Evolutionary conservation across 345 rosid species (phyloP).

Genomic region (Triadica sebifera): DNA sequence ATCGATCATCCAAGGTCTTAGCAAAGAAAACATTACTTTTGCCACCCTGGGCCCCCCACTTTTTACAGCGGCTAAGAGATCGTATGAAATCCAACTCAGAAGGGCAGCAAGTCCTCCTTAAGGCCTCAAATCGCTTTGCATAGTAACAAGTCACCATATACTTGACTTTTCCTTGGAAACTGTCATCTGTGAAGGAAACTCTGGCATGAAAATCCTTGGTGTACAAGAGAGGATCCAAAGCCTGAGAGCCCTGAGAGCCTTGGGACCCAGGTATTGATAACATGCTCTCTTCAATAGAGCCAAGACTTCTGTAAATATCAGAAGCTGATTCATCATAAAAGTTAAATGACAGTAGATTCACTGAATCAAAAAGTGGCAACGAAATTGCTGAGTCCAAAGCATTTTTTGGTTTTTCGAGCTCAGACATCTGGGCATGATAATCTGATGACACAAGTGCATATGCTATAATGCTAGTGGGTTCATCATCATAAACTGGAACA

Average conservation of each 20-base stretch:
- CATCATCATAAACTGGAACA: constrained; percentile 30
- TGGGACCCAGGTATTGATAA: constrained; percentile 27
- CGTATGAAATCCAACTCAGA: constrained; percentile 77
- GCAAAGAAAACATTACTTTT: constrained; percentile 98
- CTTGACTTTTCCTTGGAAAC: constrained; percentile 64
- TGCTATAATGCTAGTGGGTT: constrained; percentile 30
- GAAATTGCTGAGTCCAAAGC: constrained; percentile 40
- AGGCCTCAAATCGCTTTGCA: constrained; percentile 79
- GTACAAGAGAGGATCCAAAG: constrained; percentile 23
- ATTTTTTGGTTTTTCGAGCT: constrained; percentile 57
- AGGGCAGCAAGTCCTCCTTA: constrained; percentile 73
- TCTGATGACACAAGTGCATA: constrained; percentile 29
- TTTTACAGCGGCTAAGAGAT: constrained; percentile 94
- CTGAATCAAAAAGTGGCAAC: constrained; percentile 53
- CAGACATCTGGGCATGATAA: constrained; percentile 55
- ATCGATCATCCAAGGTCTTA: constrained; percentile 88
- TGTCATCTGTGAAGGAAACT: constrained; percentile 67
- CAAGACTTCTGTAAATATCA: constrained; percentile 27
- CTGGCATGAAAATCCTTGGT: constrained; percentile 49
- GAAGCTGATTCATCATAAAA: constrained; percentile 21
- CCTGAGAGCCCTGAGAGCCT: constrained; percentile 23
- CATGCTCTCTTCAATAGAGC: constrained; percentile 24
- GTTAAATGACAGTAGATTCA: constrained; percentile 27
- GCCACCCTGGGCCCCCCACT: constrained; percentile 98
- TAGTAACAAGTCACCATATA: constrained; percentile 77